These are phyloP conservation scores for Alternaria tenuissima DNA, from an alignment of 2,329 filamentous ascomycete species.

Conservation along the genomic window DNA sequence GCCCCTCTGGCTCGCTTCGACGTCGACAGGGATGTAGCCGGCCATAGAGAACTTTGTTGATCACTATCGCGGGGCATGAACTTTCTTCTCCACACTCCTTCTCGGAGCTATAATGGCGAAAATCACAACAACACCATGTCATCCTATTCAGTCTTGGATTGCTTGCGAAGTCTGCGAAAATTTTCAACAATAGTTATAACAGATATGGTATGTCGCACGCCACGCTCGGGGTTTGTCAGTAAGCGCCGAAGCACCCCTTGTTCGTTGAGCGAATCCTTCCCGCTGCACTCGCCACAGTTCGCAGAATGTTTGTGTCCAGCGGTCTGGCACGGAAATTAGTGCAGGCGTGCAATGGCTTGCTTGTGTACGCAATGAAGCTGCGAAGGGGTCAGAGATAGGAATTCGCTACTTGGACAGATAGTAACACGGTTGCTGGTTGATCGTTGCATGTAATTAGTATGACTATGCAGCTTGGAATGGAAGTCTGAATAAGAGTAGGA, in stretches of 20 bases:
- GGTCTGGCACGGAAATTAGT: not conserved
- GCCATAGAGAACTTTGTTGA: constrained; percentile 1
- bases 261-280: constrained; percentile 23
- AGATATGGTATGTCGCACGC: not conserved
- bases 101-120: not conserved
- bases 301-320: constrained; percentile 1
- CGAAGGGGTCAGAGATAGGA: not conserved
- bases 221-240: constrained; percentile 3
- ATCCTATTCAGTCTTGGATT: not conserved
- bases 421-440: constrained; percentile 3
- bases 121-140: not conserved
- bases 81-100: constrained; percentile 4
- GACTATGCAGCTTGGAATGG: not conserved
- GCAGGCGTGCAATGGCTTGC: not conserved
- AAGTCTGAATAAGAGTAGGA: not conserved
- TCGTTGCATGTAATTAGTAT: not conserved
- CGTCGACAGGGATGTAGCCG: not conserved
- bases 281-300: constrained; percentile 25
- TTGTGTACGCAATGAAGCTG: not conserved
- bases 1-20: constrained; percentile 23
- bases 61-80: constrained; percentile 7
- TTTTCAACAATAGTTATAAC: not conserved
- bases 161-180: not conserved
- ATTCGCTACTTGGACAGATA: not conserved
- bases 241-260: constrained; percentile 14